A percentile compares a stretch with the other conserved stretches of the same genome.
Evolutionary conservation across 352 stramenopile species (phyloP).

Genomic region (Globisporangium emineosum): DNA sequence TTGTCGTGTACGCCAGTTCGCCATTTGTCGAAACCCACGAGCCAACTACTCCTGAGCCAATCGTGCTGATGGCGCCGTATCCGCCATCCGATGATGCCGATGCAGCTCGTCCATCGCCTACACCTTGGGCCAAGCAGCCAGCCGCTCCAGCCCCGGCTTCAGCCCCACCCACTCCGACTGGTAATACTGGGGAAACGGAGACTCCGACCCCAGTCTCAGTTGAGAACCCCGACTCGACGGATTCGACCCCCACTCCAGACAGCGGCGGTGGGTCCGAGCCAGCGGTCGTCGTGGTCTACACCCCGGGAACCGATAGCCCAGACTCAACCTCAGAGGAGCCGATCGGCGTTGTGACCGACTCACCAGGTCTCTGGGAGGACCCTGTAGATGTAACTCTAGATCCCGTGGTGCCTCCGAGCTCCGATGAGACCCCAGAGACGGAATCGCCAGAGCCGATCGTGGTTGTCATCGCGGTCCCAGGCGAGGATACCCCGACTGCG

Average conservation of each 20-base stretch:
- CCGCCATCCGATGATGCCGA: not conserved
- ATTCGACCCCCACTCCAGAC: not conserved
- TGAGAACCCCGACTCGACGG: not conserved
- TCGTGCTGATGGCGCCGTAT: not conserved
- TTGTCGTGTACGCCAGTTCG: not conserved
- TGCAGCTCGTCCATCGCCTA: not conserved
- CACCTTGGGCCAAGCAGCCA: not conserved
- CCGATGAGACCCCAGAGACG: not conserved
- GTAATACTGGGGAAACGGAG: not conserved
- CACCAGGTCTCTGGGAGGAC: not conserved
- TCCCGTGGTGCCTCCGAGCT: not conserved
- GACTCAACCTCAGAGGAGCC: not conserved
- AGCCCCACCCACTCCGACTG: not conserved
- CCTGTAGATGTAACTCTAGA: not conserved
- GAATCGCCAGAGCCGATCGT: not conserved
- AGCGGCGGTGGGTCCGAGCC: not conserved
- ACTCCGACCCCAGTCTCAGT: not conserved
- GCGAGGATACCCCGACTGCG: not conserved
- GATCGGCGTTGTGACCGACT: not conserved
- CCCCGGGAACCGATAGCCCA: not conserved
- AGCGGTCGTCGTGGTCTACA: constrained; percentile 1
- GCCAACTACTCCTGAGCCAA: not conserved
- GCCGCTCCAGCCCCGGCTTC: not conserved
- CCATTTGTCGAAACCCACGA: not conserved
- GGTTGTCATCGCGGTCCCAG: not conserved